Evolutionary conservation across 2,329 filamentous ascomycete genomes (phyloP), one percentile per base, ranked within the genome.

Genomic region (Fusarium stilboides): DNA sequence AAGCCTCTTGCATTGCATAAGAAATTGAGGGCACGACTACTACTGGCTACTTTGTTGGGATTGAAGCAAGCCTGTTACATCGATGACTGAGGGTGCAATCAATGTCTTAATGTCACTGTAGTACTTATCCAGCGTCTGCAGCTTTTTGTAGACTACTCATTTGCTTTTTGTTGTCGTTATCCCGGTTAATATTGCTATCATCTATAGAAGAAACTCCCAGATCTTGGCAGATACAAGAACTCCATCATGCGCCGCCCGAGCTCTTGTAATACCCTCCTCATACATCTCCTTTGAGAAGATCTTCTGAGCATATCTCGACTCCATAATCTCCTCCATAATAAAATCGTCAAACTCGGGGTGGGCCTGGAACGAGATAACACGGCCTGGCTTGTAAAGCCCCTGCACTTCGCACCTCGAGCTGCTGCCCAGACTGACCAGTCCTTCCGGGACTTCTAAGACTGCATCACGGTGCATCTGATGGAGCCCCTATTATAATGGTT

Each of bases 381-480:
- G 71, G 0, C 72, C 66, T 0, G 80, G 77, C 39, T 75, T 71
- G 63, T 82, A 82, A 1, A 84, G 66, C 0, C 80, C 82, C 24
- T 84, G 82, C 4, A 82, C 70, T 20, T 72, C 69, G 49, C 82
- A 84, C 10, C 63, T 71, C 2, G 75, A 72, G 33, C 77, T 83
- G 47, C 74, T 78, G 2, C 81, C 82, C 3, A 84, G 69, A 53
- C 78, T 81, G 13, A 77, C 65, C 36, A 77, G 74, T 9, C 76
- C 80, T 1, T 75, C 61, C 0, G 82, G 82, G 0, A 81, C 70
- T 6, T 78, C 76, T 6, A 78, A 68, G 5, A 82, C 80, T 19
- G 81, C 77, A 61, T 84, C 82, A 14, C 79, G 77, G 54, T 84
- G 83, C 79, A 84, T 83, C 54, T 84, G 82, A 26, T 84, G 80